Evolutionary conservation across 352 stramenopile species (phyloP).

Genomic region (Phytopythium vexans): DNA sequence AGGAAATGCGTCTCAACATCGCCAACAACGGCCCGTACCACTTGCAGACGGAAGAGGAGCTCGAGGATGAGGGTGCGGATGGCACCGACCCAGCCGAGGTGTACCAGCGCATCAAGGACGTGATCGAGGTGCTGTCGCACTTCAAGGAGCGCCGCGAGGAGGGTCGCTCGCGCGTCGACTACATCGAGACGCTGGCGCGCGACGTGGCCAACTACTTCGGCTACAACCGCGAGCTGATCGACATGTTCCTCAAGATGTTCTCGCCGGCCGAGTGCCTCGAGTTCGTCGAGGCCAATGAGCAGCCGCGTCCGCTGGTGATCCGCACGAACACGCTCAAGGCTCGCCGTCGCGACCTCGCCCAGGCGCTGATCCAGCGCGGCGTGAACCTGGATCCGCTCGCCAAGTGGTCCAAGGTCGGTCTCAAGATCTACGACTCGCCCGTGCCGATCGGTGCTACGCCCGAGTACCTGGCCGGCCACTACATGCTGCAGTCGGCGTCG

Average conservation of each 20-base stretch:
- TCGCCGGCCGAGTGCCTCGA: constrained; percentile 96
- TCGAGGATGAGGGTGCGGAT: constrained; percentile 48
- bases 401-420: constrained; percentile 98
- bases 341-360: constrained; percentile 96
- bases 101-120: constrained; percentile 93
- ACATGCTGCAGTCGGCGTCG: constrained; percentile 99
- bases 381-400: constrained; percentile 98
- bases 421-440: constrained; percentile 98
- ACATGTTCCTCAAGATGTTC: constrained; percentile 98
- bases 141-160: constrained; percentile 94
- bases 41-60: constrained; percentile 74
- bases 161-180: constrained; percentile 92
- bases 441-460: constrained; percentile 99
- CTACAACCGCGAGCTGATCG: constrained; percentile 98
- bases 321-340: constrained; percentile 99
- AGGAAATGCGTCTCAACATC: constrained; percentile 87
- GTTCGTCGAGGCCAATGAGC: constrained; percentile 99
- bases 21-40: constrained; percentile 82
- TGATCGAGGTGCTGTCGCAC: constrained; percentile 92
- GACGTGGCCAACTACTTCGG: constrained; percentile 98
- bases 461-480: constrained; percentile 99
- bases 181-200: constrained; percentile 89
- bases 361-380: constrained; percentile 98
- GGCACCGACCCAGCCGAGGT: constrained; percentile 80
- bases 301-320: constrained; percentile 96